Base-by-base conservation (phyloP, 305 asterid species). In the Fraxinus albicans region DNA sequence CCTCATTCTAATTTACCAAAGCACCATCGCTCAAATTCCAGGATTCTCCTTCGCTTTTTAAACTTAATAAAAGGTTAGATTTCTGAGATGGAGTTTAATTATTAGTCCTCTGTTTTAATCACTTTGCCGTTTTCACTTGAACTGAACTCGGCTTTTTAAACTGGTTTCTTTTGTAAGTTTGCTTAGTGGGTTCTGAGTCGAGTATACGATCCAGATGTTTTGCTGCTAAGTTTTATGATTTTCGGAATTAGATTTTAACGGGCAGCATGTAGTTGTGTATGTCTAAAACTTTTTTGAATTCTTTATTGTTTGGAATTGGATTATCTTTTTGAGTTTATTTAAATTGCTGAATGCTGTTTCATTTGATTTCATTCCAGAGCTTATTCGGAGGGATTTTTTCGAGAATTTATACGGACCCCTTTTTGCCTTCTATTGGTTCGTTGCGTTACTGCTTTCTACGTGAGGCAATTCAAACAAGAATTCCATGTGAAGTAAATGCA, bases 141-240 rank as follows among this genome's bases (percentile, higher is more conserved):
- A 85, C 87, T 89, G 86, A 86, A 84, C 89, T 90, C 80, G 93
- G 89, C 85, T 77, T 87, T 86, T 72, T 81, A 50, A 82, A 80
- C 36, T 77, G 83, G 55, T 81, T 76, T 81, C 79, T 15, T 29
- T 72, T 33, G 44, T 55, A 31, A 44, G 83, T 63, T 15, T n/a
- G 40, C 65, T 81, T 25, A 55, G 53, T 83, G 73, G 77, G 63
- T 86, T 80, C 42, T 60, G 83, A 86, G 89, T 86, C 83, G 38
- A 76, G 84, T 75, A 8, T 77, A 88, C 86, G 91, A 87, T 90
- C 91, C 92, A 82, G 72, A 34, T 73, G 58, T 77, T 81, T 79
- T 58, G 47, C 70, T 73, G 40, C 47, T 77, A 73, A 82, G 36
- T 47, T 50, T 34, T 67, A 76, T 72, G 47, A 82, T 70, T 82